These are phyloP conservation scores for Phlebiopsis gigantea DNA, from an alignment of 768 basidiomycete genomes.

Conservation along the genomic window DNA sequence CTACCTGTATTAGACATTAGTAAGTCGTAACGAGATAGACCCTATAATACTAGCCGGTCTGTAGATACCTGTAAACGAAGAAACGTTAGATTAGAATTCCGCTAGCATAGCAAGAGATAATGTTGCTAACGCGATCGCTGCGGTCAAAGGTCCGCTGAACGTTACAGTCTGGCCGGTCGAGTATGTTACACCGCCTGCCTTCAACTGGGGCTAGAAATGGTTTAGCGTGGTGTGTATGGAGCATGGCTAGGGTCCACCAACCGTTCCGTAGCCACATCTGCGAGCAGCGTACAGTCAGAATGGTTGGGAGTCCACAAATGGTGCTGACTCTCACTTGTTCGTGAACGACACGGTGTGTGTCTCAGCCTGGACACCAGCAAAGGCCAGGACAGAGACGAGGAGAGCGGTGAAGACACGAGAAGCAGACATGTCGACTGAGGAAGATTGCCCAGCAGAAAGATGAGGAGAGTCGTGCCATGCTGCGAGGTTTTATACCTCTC, in stretches of 20 bases:
- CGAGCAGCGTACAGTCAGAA: background rate
- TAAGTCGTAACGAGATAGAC: too few relatives aligned
- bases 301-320: background rate
- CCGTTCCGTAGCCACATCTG: conserved; percentile 36
- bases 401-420: background rate
- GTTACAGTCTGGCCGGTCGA: conserved; percentile 32
- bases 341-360: conserved; percentile 38
- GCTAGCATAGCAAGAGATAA: background rate
- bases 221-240: too few relatives aligned
- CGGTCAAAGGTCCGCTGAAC: conserved; percentile 23
- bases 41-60: background rate
- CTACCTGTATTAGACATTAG: conserved; percentile 16
- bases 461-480: background rate
- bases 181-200: conserved; percentile 32
- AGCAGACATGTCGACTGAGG: background rate
- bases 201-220: conserved; percentile 29
- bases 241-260: too few relatives aligned
- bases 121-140: conserved; percentile 43
- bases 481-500: background rate
- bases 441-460: background rate
- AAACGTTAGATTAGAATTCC: background rate
- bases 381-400: background rate
- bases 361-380: conserved; percentile 27
- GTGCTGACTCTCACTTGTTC: conserved; percentile 35
- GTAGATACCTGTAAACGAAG: background rate